Evolutionary conservation across 2,329 filamentous ascomycete species (phyloP).

Genomic region (Domatiomyces globalis): DNA sequence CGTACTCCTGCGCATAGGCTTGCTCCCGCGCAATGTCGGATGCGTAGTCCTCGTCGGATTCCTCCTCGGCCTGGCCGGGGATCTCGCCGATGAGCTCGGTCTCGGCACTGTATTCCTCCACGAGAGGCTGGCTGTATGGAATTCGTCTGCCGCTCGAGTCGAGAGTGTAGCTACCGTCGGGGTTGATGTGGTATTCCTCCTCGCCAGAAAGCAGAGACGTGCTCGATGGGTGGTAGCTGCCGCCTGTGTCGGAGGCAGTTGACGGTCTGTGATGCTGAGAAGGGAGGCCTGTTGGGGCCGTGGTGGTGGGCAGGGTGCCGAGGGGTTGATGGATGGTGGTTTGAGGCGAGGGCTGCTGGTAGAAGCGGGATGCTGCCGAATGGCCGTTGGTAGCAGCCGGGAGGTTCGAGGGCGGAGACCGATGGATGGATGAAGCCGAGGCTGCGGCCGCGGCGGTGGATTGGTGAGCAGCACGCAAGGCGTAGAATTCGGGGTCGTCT

Average conservation of each 20-base stretch:
- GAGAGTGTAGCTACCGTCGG: constrained; percentile 45
- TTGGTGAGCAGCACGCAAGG: constrained; percentile 21
- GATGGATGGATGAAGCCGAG: not conserved
- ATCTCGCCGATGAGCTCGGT: constrained; percentile 9
- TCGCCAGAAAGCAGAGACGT: constrained; percentile 45
- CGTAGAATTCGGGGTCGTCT: constrained; percentile 23
- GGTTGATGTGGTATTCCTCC: constrained; percentile 57
- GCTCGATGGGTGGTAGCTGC: constrained; percentile 33
- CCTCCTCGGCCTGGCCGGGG: constrained; percentile 28
- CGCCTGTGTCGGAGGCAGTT: constrained; percentile 5
- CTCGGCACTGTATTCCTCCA: constrained; percentile 6
- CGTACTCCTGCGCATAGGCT: constrained; percentile 17
- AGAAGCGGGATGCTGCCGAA: constrained; percentile 22
- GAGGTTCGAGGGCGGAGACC: not conserved
- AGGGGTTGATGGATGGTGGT: constrained; percentile 2
- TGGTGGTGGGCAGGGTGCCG: constrained; percentile 9
- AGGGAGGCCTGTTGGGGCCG: too few relatives aligned
- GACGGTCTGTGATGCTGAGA: too few relatives aligned
- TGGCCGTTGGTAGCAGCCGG: not conserved
- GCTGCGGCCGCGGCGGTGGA: constrained; percentile 20
- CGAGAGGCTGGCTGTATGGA: constrained; percentile 35
- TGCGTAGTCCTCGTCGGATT: constrained; percentile 40
- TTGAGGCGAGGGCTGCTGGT: constrained; percentile 27
- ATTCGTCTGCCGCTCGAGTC: constrained; percentile 50
- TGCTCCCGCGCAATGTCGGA: constrained; percentile 36